Evolutionary conservation across 2,329 filamentous ascomycete genomes (phyloP).

Genomic region (Monosporascus sp.): DNA sequence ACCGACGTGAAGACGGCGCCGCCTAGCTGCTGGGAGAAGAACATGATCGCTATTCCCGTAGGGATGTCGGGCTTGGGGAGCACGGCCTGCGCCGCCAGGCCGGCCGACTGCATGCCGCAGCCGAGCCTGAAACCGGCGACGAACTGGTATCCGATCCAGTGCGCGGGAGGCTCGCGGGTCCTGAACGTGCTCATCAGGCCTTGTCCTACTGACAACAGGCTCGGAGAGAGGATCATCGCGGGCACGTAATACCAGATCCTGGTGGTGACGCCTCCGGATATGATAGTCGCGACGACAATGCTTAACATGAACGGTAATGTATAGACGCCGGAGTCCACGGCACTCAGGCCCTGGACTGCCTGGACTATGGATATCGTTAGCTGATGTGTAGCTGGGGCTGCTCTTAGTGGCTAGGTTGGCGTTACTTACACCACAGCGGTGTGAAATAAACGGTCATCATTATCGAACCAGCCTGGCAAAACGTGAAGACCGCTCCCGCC

Average conservation of each 20-base stretch:
- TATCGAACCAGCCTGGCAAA: slow-evolving; percentile 36
- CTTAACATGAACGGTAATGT: slow-evolving; percentile 53
- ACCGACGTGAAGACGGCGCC: slow-evolving; percentile 42
- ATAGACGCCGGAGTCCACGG: slow-evolving; percentile 51
- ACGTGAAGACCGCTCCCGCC: slow-evolving; percentile 31
- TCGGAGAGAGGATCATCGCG: slow-evolving; percentile 47
- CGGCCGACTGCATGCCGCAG: slow-evolving; percentile 52
- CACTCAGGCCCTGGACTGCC: slow-evolving; percentile 46
- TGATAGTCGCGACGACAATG: slow-evolving; percentile 46
- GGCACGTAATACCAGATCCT: slow-evolving; percentile 56
- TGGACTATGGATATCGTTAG: slow-evolving; percentile 35
- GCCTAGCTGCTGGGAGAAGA: slow-evolving; percentile 42
- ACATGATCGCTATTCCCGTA: slow-evolving; percentile 37
- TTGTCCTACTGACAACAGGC: slow-evolving; percentile 45
- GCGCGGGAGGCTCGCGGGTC: slow-evolving; percentile 37
- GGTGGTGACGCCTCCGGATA: slow-evolving; percentile 44
- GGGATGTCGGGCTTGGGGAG: slow-evolving; percentile 38
- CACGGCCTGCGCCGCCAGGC: slow-evolving; percentile 46
- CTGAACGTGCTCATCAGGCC: slow-evolving; percentile 54
- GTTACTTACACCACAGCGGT: slow-evolving; percentile 43
- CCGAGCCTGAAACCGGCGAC: slow-evolving; percentile 55
- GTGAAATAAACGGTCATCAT: slow-evolving; percentile 50
- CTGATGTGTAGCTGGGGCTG: neutral
- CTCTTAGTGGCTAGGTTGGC: neutral
- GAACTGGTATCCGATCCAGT: slow-evolving; percentile 58